phyloP scores from a whole-genome alignment of 2,329 filamentous ascomycete species.

The Byssothecium circinans region DNA sequence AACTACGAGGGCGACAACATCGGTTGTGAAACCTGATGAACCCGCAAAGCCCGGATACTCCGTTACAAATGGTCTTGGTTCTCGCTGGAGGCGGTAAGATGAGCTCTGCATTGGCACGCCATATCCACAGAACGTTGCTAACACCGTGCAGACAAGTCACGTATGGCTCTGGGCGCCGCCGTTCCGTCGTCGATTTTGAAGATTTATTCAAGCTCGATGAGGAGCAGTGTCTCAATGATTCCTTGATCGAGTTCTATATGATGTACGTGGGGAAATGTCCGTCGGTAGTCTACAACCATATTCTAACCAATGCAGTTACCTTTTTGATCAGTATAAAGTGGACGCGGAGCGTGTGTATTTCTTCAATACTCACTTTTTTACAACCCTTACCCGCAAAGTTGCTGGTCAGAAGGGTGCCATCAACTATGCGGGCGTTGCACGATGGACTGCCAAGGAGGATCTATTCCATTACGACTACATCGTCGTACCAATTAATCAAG shows the following conservation, averaged over 20 bases:
- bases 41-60: slow-evolving; percentile 22
- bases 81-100: slow-evolving; percentile 29
- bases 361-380: slow-evolving; percentile 92
- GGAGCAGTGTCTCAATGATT: slow-evolving; percentile 88
- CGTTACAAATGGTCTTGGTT: slow-evolving; percentile 26
- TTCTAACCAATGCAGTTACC: slow-evolving; percentile 20
- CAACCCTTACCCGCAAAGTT: slow-evolving; percentile 64
- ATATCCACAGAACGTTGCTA: not conserved
- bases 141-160: slow-evolving; percentile 55
- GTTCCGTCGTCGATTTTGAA: slow-evolving; percentile 67
- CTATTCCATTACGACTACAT: slow-evolving; percentile 86
- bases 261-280: no score
- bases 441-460: slow-evolving; percentile 86
- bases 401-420: slow-evolving; percentile 57
- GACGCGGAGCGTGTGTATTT: slow-evolving; percentile 72
- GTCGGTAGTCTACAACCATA: no score
- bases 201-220: slow-evolving; percentile 80
- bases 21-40: not conserved
- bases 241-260: slow-evolving; percentile 85
- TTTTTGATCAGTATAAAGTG: slow-evolving; percentile 41
- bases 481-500: slow-evolving; percentile 87
- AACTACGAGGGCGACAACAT: slow-evolving; percentile 2
- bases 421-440: slow-evolving; percentile 81
- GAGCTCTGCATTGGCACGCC: not conserved
- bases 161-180: slow-evolving; percentile 63